Conservation (phyloP, 257 asterid species). For the Solanum sitiens region DNA sequence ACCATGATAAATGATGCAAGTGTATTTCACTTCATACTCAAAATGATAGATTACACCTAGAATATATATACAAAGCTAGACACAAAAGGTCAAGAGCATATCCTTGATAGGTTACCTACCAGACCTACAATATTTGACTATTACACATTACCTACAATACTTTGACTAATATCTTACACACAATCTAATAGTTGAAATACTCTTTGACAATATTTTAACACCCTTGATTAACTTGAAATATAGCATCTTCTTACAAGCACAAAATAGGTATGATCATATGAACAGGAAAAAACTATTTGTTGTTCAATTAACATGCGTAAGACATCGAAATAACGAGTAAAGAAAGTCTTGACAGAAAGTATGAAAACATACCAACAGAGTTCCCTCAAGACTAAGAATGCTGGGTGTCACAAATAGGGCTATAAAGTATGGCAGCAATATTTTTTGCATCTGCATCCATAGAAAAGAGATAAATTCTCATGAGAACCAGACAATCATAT, state of each 20-base stretch:
- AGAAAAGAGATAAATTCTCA: background rate
- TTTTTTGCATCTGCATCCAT: constrained; percentile 79
- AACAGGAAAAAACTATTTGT: background rate
- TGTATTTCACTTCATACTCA: no score
- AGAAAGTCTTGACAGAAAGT: background rate
- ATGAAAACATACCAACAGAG: constrained; percentile 47
- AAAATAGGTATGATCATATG: background rate
- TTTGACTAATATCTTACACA: no score
- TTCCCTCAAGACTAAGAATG: constrained; percentile 95
- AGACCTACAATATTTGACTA: no score
- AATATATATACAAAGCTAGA: no score
- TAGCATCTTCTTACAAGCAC: background rate
- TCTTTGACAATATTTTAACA: no score
- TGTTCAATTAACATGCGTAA: background rate
- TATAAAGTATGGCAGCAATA: constrained; percentile 76
- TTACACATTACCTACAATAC: no score
- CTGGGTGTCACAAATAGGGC: constrained; percentile 76
- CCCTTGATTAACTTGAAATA: background rate
- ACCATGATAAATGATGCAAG: no score
- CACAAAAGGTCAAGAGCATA: no score
- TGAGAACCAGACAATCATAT: background rate
- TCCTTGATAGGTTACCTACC: no score
- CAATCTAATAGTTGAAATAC: no score
- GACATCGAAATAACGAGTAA: background rate
- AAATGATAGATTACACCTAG: no score